Percentiles rank a stretch among this genome's conserved stretches.
These are phyloP conservation scores for Aspergillus fijiensis DNA, from an alignment of 2,329 filamentous ascomycete species.

Conservation along the genomic window DNA sequence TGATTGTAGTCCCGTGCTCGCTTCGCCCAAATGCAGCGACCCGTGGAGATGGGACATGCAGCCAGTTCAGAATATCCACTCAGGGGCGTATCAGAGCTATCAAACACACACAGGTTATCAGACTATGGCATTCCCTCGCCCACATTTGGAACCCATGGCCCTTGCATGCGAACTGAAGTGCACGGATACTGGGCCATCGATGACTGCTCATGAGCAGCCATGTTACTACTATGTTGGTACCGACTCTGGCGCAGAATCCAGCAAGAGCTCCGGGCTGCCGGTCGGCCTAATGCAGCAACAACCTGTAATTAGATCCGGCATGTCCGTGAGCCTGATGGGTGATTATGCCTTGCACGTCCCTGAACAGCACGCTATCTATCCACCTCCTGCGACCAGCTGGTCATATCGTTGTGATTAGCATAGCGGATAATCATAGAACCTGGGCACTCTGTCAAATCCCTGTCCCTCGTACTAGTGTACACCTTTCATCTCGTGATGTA, in stretches of 20 bases:
- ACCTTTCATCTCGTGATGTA: background rate
- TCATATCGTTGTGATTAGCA: slow-evolving; percentile 19
- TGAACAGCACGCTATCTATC: slow-evolving; percentile 21
- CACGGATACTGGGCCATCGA: slow-evolving; percentile 10
- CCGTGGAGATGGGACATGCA: slow-evolving; percentile 33
- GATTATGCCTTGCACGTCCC: slow-evolving; percentile 27
- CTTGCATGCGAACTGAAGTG: slow-evolving; percentile 17
- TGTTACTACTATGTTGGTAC: slow-evolving; percentile 28
- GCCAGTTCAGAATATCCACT: slow-evolving; percentile 17
- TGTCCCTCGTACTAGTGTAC: background rate
- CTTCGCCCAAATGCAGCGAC: slow-evolving; percentile 16
- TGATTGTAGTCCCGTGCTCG: slow-evolving; percentile 21
- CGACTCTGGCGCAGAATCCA: slow-evolving; percentile 13
- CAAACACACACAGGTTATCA: slow-evolving; percentile 23
- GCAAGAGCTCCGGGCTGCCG: slow-evolving; percentile 16
- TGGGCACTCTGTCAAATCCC: background rate
- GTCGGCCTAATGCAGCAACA: slow-evolving; percentile 19
- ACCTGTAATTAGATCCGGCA: slow-evolving; percentile 8
- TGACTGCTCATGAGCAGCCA: slow-evolving; percentile 17
- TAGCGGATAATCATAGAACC: background rate
- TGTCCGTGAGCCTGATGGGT: slow-evolving; percentile 26
- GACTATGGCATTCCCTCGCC: slow-evolving; percentile 22
- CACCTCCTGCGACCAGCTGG: slow-evolving; percentile 20
- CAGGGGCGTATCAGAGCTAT: slow-evolving; percentile 24
- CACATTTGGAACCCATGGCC: slow-evolving; percentile 18